Evolutionary conservation across 1,284 basidiomycete genomes (phyloP).

Genomic region (Fomitopsis betulina): DNA sequence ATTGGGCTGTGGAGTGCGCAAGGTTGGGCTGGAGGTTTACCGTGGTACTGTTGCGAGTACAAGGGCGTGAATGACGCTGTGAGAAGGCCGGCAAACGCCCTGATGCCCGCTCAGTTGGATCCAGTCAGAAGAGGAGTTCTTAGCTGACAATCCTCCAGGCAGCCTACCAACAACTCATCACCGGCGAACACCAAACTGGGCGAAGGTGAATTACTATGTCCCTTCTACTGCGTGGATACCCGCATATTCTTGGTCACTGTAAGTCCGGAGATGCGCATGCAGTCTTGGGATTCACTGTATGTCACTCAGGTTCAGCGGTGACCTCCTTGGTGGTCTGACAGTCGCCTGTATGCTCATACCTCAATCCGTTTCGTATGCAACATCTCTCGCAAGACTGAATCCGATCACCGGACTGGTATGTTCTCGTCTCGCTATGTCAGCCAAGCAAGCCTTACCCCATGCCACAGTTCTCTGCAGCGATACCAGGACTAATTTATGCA

Average conservation of each 20-base stretch:
- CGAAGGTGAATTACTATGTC: constrained; percentile 56
- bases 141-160: neutral
- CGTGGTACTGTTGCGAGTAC: neutral
- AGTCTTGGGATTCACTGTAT: neutral
- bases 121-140: neutral
- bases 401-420: constrained; percentile 83
- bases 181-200: constrained; percentile 22
- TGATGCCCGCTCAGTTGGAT: neutral
- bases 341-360: constrained; percentile 90
- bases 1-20: neutral
- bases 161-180: neutral
- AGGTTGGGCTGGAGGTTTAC: neutral
- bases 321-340: constrained; percentile 81
- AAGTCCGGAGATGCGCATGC: constrained; percentile 26
- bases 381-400: constrained; percentile 76
- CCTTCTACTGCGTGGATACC: constrained; percentile 81
- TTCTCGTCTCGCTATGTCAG: constrained; percentile 2
- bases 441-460: neutral
- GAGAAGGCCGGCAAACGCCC: neutral
- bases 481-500: constrained; percentile 81
- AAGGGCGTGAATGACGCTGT: neutral
- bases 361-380: constrained; percentile 90
- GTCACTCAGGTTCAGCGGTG: constrained; percentile 65
- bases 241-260: constrained; percentile 71
- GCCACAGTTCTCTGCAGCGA: constrained; percentile 66